Percentiles rank a stretch among this genome's conserved stretches.
Conservation (phyloP, 257 asterid species). For the Primulina tabacum region DNA sequence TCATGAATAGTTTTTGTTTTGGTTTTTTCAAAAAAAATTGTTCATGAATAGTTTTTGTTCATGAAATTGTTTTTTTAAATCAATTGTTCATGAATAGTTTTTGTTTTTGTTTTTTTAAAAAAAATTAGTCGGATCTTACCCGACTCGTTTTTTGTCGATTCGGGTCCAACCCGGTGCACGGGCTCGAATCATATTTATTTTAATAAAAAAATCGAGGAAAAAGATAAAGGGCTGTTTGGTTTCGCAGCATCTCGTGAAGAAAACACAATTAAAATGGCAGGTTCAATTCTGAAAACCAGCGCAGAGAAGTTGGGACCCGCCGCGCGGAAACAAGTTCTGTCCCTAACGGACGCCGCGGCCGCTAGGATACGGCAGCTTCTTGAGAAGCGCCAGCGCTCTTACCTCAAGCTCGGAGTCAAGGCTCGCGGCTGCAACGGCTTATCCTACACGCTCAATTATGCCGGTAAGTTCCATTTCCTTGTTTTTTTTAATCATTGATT, state of each 20-base stretch:
- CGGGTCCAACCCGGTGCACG: background rate
- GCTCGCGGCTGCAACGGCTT: constrained; percentile 99
- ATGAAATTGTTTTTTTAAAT: too few relatives aligned
- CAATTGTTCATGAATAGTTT: too few relatives aligned
- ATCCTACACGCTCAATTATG: constrained; percentile 94
- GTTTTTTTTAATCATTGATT: background rate
- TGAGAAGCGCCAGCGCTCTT: constrained; percentile 75
- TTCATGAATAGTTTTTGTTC: too few relatives aligned
- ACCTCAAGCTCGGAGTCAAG: constrained; percentile 94
- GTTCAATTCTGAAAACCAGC: constrained; percentile 15
- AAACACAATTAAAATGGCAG: constrained; percentile 13
- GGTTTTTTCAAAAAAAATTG: too few relatives aligned
- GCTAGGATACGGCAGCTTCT: constrained; percentile 68
- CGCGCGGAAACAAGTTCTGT: constrained; percentile 74
- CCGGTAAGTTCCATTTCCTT: constrained; percentile 43
- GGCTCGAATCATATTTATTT: background rate
- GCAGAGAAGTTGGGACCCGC: constrained; percentile 34
- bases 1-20: too few relatives aligned
- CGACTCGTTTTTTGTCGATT: too few relatives aligned
- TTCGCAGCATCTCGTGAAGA: constrained; percentile 6
- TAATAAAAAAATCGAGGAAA: background rate
- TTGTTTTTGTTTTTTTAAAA: too few relatives aligned
- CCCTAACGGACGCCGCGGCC: constrained; percentile 81
- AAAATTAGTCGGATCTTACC: too few relatives aligned
- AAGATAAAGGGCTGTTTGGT: constrained; percentile 1